These are phyloP conservation scores for Neolentinus lepideus DNA, from an alignment of 1,284 basidiomycete species.

Conservation along the genomic window DNA sequence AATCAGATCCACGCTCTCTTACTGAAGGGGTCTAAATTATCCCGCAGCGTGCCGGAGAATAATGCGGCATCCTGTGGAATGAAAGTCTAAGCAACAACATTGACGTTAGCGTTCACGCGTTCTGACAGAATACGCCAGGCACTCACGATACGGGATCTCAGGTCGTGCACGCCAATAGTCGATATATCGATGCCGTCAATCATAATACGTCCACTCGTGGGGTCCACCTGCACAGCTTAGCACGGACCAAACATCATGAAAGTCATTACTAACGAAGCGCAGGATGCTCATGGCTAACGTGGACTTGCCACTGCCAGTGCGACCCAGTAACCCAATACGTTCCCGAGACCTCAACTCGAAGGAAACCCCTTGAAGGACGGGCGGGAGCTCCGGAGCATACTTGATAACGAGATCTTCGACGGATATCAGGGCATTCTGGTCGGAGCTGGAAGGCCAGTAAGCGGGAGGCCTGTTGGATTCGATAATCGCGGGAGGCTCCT, in stretches of 20 bases:
- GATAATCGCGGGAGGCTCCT: constrained; percentile 73
- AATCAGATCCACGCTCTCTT: constrained; percentile 9
- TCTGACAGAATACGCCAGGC: neutral
- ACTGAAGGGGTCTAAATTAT: constrained; percentile 86
- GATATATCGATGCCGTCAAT: constrained; percentile 90
- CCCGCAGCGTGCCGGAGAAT: constrained; percentile 82
- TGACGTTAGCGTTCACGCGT: neutral
- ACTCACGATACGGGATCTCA: constrained; percentile 67
- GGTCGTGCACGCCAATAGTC: constrained; percentile 79
- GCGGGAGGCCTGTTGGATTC: constrained; percentile 66
- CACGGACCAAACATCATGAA: neutral
- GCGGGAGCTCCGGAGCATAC: constrained; percentile 80
- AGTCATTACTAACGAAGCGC: constrained; percentile 59
- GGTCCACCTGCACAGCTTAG: constrained; percentile 52
- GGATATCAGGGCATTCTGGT: constrained; percentile 34
- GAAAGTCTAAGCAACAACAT: constrained; percentile 46
- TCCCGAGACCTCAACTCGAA: constrained; percentile 58
- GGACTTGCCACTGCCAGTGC: constrained; percentile 71
- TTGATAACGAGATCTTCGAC: constrained; percentile 75
- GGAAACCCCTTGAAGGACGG: constrained; percentile 74
- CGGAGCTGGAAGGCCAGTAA: constrained; percentile 75
- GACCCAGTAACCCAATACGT: constrained; percentile 65
- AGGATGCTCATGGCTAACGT: constrained; percentile 83
- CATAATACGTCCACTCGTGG: constrained; percentile 68
- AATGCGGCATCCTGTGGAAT: constrained; percentile 81